phyloP scores from a whole-genome alignment of 495 filamentous ascomycete species.

The Evansstolkia leycettana region DNA sequence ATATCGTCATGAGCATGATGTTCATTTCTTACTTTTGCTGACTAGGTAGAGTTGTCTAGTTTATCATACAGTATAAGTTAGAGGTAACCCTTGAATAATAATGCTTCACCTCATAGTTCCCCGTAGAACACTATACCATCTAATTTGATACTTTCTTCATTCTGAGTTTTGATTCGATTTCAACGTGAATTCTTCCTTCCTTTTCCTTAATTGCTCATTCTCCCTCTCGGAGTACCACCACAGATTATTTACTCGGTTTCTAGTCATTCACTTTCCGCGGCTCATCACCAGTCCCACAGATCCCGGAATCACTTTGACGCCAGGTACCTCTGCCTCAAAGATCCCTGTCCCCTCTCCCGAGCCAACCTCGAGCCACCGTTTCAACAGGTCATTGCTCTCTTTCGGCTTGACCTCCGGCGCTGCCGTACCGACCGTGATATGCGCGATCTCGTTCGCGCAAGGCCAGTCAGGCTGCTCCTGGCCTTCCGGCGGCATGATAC shows the following conservation, averaged over 20 bases:
- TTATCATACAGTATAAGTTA: too few relatives aligned
- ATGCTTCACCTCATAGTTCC: too few relatives aligned
- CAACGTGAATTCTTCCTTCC: background rate
- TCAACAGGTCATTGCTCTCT: conserved; percentile 80
- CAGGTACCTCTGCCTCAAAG: conserved; percentile 30
- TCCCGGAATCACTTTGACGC: conserved; percentile 32
- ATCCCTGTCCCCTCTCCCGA: conserved; percentile 37
- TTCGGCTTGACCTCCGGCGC: conserved; percentile 65
- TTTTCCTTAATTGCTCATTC: background rate
- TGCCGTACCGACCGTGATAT: conserved; percentile 81
- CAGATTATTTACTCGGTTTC: background rate
- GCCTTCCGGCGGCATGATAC: conserved; percentile 36
- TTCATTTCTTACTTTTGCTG: too few relatives aligned
- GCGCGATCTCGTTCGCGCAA: conserved; percentile 66
- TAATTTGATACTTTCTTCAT: too few relatives aligned
- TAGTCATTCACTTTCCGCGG: conserved; percentile 15
- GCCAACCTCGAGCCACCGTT: conserved; percentile 48
- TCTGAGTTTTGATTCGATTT: too few relatives aligned
- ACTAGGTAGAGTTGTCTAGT: too few relatives aligned
- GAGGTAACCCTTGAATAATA: too few relatives aligned
- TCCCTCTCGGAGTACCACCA: too few relatives aligned
- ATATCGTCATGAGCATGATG: too few relatives aligned
- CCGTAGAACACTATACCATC: too few relatives aligned
- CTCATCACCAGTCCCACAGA: conserved; percentile 32
- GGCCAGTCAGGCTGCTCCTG: conserved; percentile 37